Conservation (phyloP, 371 early-diverging fungal genomes). For the Rhizopus arrhizus region DNA sequence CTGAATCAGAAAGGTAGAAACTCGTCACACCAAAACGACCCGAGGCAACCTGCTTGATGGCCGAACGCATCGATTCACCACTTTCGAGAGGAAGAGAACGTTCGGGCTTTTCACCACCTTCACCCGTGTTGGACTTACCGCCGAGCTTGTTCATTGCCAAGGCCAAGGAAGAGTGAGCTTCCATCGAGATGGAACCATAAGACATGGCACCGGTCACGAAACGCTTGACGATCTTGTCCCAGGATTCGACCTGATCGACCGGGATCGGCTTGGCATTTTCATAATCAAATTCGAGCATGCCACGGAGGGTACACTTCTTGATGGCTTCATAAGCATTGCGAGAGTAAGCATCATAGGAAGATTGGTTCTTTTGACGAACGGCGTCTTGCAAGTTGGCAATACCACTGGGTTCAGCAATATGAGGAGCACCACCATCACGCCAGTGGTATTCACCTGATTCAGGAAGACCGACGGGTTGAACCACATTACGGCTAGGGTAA, state of each 20-base stretch:
- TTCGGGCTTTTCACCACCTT: conserved; percentile 95
- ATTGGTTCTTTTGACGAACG: conserved; percentile 88
- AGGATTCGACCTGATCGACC: conserved; percentile 94
- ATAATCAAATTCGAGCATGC: conserved; percentile 88
- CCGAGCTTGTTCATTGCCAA: conserved; percentile 94
- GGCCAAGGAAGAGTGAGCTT: conserved; percentile 91
- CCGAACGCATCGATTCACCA: conserved; percentile 84
- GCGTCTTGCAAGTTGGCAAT: conserved; percentile 94
- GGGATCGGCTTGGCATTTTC: conserved; percentile 76
- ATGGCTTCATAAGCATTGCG: conserved; percentile 78
- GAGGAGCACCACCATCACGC: conserved; percentile 90
- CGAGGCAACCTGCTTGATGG: conserved; percentile 97
- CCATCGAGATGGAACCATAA: conserved; percentile 96
- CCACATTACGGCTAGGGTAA: conserved; percentile 74
- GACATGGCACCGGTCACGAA: conserved; percentile 99
- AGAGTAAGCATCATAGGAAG: conserved; percentile 85
- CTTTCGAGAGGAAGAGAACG: conserved; percentile 71
- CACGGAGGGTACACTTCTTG: conserved; percentile 92
- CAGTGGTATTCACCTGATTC: conserved; percentile 97
- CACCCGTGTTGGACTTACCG: conserved; percentile 97
- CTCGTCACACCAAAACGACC: conserved; percentile 97
- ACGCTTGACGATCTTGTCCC: conserved; percentile 93
- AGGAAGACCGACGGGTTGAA: conserved; percentile 68
- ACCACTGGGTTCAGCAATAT: conserved; percentile 87
- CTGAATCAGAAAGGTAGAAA: conserved; percentile 89